phyloP scores from a whole-genome alignment of 805 yeast species.

The Lipomyces starkeyi region DNA sequence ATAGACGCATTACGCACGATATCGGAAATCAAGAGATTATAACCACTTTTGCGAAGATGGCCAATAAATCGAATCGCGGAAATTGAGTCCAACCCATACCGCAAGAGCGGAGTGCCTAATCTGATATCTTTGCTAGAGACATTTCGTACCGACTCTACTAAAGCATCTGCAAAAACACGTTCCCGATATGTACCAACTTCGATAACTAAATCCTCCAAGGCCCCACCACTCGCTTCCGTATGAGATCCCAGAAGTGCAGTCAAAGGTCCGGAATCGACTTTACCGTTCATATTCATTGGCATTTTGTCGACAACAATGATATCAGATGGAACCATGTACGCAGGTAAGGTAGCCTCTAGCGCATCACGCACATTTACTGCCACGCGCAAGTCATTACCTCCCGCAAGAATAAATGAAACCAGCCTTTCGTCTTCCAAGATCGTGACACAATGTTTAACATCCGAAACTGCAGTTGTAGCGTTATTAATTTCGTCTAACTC shows the following conservation, averaged over 20 bases:
- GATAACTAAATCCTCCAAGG: neutral
- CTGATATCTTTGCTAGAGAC: neutral
- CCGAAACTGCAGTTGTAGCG: conserved; percentile 14
- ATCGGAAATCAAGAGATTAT: conserved; percentile 15
- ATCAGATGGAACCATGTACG: conserved; percentile 39
- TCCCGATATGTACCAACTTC: conserved; percentile 11
- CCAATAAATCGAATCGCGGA: conserved; percentile 28
- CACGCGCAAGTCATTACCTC: neutral
- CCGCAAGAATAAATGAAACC: conserved; percentile 16
- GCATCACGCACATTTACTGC: neutral
- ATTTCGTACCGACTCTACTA: conserved; percentile 12
- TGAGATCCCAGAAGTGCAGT: neutral
- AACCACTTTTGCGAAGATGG: conserved; percentile 13
- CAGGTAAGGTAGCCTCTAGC: conserved; percentile 25
- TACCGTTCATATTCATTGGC: conserved; percentile 38
- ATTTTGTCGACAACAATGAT: conserved; percentile 21
- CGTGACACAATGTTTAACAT: conserved; percentile 25
- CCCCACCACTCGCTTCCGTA: neutral
- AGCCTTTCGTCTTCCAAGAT: conserved; percentile 11
- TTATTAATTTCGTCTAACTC: conserved; percentile 43
- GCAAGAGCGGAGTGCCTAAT: conserved; percentile 26
- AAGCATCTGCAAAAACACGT: conserved; percentile 16
- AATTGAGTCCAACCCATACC: conserved; percentile 40
- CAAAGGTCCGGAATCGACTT: conserved; percentile 24
- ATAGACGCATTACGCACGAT: conserved; percentile 20